Conservation (phyloP, 768 basidiomycete species). For the Boletus edulis region DNA sequence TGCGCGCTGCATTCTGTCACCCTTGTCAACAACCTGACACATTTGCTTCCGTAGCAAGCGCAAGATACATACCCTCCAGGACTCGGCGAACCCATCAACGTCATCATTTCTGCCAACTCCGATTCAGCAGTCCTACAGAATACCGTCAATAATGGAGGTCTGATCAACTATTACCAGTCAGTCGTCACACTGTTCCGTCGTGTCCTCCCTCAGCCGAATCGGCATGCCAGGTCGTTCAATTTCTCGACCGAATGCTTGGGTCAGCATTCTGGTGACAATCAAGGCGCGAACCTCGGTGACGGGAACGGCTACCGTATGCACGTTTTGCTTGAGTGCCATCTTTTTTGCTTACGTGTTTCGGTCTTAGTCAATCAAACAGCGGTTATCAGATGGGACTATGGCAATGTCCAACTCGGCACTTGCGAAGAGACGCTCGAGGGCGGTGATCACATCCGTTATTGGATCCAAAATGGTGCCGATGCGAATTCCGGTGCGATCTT, state of each 20-base stretch:
- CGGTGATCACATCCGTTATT: conserved; percentile 87
- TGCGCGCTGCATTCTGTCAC: conserved; percentile 33
- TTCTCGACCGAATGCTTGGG: conserved; percentile 82
- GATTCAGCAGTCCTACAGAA: conserved; percentile 66
- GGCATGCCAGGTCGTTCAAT: conserved; percentile 50
- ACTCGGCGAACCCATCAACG: conserved; percentile 85
- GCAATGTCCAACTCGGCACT: conserved; percentile 75
- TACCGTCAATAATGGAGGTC: conserved; percentile 59
- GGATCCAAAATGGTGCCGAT: conserved; percentile 69
- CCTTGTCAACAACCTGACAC: neutral
- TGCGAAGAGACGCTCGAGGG: conserved; percentile 85
- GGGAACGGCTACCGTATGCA: conserved; percentile 67
- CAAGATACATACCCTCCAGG: conserved; percentile 62
- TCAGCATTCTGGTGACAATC: conserved; percentile 66
- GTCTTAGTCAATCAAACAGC: conserved; percentile 72
- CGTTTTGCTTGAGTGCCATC: conserved; percentile 3
- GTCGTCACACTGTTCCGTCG: conserved; percentile 25
- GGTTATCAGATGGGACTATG: conserved; percentile 85
- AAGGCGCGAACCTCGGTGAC: conserved; percentile 80
- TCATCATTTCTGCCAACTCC: conserved; percentile 75
- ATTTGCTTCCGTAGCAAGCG: conserved; percentile 41
- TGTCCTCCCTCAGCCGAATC: neutral
- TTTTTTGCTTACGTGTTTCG: neutral
- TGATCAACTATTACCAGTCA: conserved; percentile 80
- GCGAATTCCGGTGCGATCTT: conserved; percentile 74